Percentiles rank a stretch among this genome's conserved stretches.
phyloP scores from a whole-genome alignment of 768 basidiomycete species.

The Hericium coralloides region DNA sequence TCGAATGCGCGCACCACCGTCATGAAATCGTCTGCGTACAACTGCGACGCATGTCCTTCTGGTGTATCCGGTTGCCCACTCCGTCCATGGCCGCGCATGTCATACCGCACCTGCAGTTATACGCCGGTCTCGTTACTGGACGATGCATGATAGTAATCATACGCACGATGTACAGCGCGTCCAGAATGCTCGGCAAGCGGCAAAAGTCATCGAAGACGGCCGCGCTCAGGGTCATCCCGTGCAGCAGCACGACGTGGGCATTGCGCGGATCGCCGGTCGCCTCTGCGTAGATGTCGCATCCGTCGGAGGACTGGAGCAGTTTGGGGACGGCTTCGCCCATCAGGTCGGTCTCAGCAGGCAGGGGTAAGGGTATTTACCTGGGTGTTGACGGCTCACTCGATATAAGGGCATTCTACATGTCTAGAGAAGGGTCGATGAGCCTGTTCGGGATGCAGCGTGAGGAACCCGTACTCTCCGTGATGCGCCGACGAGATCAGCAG shows the following conservation, averaged over 20 bases:
- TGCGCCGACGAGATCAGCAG: too few species aligned
- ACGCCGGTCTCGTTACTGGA: background rate
- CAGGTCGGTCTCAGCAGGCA: background rate
- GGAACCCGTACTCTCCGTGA: too few species aligned
- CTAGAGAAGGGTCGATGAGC: too few species aligned
- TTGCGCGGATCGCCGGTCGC: conserved; percentile 7
- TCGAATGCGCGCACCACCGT: background rate
- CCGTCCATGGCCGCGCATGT: background rate
- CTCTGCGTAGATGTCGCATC: conserved; percentile 6
- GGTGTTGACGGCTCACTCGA: too few species aligned
- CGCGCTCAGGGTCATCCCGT: conserved; percentile 1
- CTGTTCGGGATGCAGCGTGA: too few species aligned
- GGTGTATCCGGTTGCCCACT: background rate
- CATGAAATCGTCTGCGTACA: background rate
- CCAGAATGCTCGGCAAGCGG: background rate
- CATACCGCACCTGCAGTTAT: background rate
- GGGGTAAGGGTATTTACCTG: too few species aligned
- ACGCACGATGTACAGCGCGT: background rate
- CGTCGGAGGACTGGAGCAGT: conserved; percentile 3
- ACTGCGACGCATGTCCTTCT: background rate
- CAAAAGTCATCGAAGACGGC: conserved; percentile 1
- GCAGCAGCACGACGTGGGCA: conserved; percentile 6
- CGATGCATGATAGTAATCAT: background rate
- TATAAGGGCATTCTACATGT: too few species aligned
- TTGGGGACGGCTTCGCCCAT: background rate